Conservation (phyloP, 176 grass and related monocot species). For the Eragrostis curvula region DNA sequence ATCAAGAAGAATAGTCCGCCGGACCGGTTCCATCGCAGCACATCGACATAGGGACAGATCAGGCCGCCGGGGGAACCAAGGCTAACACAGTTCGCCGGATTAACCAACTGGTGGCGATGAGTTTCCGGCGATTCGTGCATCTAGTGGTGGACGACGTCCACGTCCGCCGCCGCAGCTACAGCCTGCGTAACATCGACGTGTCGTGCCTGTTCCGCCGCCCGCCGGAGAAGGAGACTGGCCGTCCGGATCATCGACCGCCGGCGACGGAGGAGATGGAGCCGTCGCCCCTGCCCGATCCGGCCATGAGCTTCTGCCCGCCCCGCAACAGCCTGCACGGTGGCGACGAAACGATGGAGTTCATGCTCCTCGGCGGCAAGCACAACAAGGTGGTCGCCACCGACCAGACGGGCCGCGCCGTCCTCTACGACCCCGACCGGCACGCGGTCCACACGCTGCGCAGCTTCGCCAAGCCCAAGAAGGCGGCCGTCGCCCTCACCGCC, state of each 20-base stretch:
- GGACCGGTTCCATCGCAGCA: no score
- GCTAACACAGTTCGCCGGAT: no score
- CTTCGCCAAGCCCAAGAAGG: no score
- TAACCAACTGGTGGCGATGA: neutral
- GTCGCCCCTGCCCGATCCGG: neutral
- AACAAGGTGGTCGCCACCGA: conserved; percentile 3
- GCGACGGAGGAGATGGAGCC: neutral
- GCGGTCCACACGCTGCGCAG: no score
- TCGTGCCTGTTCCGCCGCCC: neutral
- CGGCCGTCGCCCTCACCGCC: no score
- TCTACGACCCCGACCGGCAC: neutral
- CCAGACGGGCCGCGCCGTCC: neutral
- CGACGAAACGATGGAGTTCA: neutral
- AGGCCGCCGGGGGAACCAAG: no score
- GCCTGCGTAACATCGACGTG: neutral
- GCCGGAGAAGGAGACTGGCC: no score
- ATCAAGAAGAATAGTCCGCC: no score
- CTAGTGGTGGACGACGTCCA: no score
- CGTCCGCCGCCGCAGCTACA: neutral
- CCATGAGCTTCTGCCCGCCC: neutral
- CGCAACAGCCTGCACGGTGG: fast-evolving
- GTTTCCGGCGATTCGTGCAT: neutral
- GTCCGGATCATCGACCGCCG: neutral
- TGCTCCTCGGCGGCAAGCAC: neutral
- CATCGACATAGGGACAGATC: no score